These are phyloP conservation scores for Cryptococcus jaspeensis DNA, from an alignment of 1,284 basidiomycete genomes.

Conservation along the genomic window DNA sequence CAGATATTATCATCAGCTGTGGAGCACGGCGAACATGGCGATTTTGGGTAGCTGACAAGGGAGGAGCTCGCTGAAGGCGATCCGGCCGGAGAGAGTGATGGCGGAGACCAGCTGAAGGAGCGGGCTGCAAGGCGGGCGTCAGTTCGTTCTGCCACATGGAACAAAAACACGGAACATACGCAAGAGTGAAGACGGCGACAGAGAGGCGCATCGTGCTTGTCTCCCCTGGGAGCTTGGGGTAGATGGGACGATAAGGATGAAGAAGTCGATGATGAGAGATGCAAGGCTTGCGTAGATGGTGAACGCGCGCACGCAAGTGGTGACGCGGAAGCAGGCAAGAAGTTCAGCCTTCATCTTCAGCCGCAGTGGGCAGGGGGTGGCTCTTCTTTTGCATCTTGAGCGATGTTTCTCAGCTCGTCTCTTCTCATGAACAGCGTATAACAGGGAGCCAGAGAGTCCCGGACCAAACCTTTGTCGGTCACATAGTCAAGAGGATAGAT, in stretches of 20 bases:
- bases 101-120: slow-evolving; percentile 11
- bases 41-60: slow-evolving; percentile 5
- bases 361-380: too few relatives aligned
- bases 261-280: neutral
- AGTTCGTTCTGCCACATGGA: neutral
- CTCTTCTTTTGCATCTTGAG: neutral
- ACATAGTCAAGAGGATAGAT: neutral
- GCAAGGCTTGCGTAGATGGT: neutral
- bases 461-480: neutral
- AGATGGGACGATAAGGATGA: neutral
- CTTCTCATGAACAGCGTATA: neutral
- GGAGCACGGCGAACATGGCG: neutral
- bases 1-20: neutral
- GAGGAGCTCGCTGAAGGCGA: slow-evolving; percentile 12
- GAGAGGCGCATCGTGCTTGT: neutral
- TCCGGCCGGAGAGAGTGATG: slow-evolving; percentile 11
- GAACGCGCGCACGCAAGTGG: neutral
- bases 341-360: neutral
- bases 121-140: neutral
- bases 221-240: neutral
- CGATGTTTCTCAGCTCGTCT: neutral
- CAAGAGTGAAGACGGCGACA: neutral
- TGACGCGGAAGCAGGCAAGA: neutral
- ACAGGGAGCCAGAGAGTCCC: neutral
- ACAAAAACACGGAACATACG: neutral